Evolutionary conservation across 2,329 filamentous ascomycete genomes (phyloP), one percentile per base, ranked within the genome.

Genomic region (Botrytis tulipae): DNA sequence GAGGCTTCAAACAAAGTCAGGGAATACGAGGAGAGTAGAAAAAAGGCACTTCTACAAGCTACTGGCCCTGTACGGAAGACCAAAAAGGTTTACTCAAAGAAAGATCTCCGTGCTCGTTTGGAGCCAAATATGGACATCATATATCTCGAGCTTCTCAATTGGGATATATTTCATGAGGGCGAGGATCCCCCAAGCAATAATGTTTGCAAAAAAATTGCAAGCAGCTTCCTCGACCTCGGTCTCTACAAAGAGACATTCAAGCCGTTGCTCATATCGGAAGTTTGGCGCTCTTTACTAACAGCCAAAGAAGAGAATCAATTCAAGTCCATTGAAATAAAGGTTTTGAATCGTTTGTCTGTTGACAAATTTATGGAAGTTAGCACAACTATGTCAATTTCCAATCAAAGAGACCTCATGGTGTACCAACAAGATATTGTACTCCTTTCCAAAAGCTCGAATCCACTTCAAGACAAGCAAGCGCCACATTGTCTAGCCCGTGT

Each of bases 341-440:
- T 99, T 71, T 88, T 93, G 68, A 97, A 92, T 79, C 92, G 96
- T 75, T 91, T 96, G 80, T 96, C 91, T 65, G 94, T 99, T 18
- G 96, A 99, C 82, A 92, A 92, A 69, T 98, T 97, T 79, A 88
- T 98, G 75, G 96, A 99, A 83, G 90, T 98, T 75, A 95, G 93
- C 77, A 97, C 93, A 67, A 90, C 90, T 2, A 92, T 98, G 86
- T 90, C 92, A 35, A 86, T 90, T 65, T 83, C 85, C 2, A 89
- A 92, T 75, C 90, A 91, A 75, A 91, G 90, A 81, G 92, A 97
- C 61, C 86, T 92, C 8, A 87, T 88, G 63, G 84, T 97, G 48
- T 87, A 88, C 12, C 94, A 98, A 83, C 93, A 95, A 69, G 96
- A 99, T 80, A 92, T 99, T 75, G 87, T 99, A 35, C 85, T 99